Base-by-base conservation (phyloP, 352 stramenopile species). In the Phytophthora tentaculata region DNA sequence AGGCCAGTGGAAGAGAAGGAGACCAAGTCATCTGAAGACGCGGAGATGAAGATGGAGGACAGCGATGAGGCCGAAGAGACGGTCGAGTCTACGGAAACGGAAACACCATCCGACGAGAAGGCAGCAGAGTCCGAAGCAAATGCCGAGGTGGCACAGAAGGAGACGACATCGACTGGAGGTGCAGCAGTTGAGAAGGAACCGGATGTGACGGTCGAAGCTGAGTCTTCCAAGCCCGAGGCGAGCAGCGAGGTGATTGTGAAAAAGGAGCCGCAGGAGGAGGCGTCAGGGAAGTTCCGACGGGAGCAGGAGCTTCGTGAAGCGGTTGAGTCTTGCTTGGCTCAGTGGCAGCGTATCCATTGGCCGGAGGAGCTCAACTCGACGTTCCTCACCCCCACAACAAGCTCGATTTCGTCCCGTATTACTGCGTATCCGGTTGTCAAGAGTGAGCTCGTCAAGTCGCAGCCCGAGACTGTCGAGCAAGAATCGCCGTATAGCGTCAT, bases 301-400 rank as follows among this genome's bases (percentile, higher is more conserved):
- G 77, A 83, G 35, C 75, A 81, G 26, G 81, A 87, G 28, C 32
- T 89, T 45, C 81, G 77, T 55, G 72, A 79, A 39, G 69, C 74
- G 3, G 79, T 89, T 49, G 65, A 81, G 19, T 79, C 69, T 44
- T 86, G 79, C n/a, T 59, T 89, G 54, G 56, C 67, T 28, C 83
- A 89, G 29, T 94, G 85, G 85, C 85, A 89, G 64, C 61, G 73
- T 13, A 76, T 94, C 16, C 66, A 88, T 49, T 94, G 85, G 85
- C 85, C 85, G 1, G 58, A 70, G 26, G 72, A 85, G 54, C 62
- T 91, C 8, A 88, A 83, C n/a, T 74, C 69, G 26, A 84, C 74
- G 23, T 80, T 84, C 29, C 54, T 89, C 44, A 65, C 61, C 41
- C 74, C 60, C 58, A 73, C 26, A 10, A 55, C 66, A 47, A 67